phyloP scores from a whole-genome alignment of 257 asterid genomes.

The Vinca minor region DNA sequence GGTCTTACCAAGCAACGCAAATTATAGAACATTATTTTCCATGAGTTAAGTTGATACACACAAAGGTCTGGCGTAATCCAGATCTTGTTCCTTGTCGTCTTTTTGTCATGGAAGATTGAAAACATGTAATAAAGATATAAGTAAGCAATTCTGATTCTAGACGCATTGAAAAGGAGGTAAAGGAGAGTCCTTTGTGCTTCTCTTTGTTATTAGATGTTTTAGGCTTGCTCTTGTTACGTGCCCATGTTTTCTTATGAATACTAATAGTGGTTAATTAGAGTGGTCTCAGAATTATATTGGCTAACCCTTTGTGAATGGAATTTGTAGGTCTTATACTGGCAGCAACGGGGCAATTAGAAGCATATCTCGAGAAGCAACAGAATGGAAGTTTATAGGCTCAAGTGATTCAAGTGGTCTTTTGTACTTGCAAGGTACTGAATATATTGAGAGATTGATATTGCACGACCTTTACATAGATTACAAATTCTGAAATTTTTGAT shows the following conservation, averaged over 20 bases:
- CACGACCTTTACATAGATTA: too few relatives aligned
- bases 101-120: not conserved
- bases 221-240: too few relatives aligned
- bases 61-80: not conserved
- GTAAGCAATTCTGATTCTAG: not conserved
- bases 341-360: constrained; percentile 29
- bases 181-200: not conserved
- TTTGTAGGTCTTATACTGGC: constrained; percentile 31
- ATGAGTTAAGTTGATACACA: not conserved
- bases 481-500: too few relatives aligned
- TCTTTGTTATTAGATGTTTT: too few relatives aligned
- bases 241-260: too few relatives aligned
- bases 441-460: too few relatives aligned
- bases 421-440: too few relatives aligned
- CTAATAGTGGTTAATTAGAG: not conserved
- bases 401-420: not conserved
- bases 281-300: not conserved
- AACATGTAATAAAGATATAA: not conserved
- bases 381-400: constrained; percentile 26
- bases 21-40: not conserved
- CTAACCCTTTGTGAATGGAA: not conserved
- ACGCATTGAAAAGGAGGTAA: too few relatives aligned
- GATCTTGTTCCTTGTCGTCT: not conserved
- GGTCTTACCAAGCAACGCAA: not conserved
- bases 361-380: constrained; percentile 21